Evolutionary conservation across 2,329 filamentous ascomycete species (phyloP).

Genomic region (Seiridium unicorne): DNA sequence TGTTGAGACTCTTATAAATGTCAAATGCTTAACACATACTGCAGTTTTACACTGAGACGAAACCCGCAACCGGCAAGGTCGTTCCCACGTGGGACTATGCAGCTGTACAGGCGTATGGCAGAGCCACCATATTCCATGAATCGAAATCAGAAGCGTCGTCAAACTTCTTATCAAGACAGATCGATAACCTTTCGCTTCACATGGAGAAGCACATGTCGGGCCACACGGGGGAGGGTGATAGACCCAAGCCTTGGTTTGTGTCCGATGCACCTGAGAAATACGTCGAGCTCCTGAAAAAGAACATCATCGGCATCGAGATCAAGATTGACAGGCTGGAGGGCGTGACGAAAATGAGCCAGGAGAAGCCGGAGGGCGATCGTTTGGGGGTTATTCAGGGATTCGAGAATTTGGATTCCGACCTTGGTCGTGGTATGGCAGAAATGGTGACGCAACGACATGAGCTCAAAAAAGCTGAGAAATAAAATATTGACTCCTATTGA

Average conservation of each 20-base stretch:
- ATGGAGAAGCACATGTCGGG: conserved; percentile 57
- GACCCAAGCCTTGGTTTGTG: conserved; percentile 51
- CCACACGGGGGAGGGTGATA: conserved; percentile 37
- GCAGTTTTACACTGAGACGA: conserved; percentile 64
- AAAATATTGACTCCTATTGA: not conserved
- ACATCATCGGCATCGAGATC: conserved; percentile 61
- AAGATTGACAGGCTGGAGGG: conserved; percentile 52
- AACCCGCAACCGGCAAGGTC: conserved; percentile 62
- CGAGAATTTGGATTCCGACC: conserved; percentile 33
- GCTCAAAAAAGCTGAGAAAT: conserved; percentile 1
- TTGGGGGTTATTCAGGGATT: conserved; percentile 60
- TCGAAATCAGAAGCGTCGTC: conserved; percentile 40
- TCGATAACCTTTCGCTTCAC: conserved; percentile 50
- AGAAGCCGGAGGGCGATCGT: conserved; percentile 49
- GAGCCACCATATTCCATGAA: conserved; percentile 52
- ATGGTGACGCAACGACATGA: conserved; percentile 5
- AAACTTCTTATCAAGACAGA: conserved; percentile 48
- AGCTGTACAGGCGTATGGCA: conserved; percentile 63
- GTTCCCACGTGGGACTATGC: conserved; percentile 72
- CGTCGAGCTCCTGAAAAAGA: conserved; percentile 55
- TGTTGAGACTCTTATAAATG: conserved; percentile 29
- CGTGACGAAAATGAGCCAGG: conserved; percentile 69
- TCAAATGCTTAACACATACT: not conserved
- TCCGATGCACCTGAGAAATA: conserved; percentile 55
- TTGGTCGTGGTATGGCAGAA: conserved; percentile 2